A percentile compares a stretch with the other conserved stretches of the same genome.
Evolutionary conservation across 805 yeast species (phyloP).

Genomic region (Candida chilensis): DNA sequence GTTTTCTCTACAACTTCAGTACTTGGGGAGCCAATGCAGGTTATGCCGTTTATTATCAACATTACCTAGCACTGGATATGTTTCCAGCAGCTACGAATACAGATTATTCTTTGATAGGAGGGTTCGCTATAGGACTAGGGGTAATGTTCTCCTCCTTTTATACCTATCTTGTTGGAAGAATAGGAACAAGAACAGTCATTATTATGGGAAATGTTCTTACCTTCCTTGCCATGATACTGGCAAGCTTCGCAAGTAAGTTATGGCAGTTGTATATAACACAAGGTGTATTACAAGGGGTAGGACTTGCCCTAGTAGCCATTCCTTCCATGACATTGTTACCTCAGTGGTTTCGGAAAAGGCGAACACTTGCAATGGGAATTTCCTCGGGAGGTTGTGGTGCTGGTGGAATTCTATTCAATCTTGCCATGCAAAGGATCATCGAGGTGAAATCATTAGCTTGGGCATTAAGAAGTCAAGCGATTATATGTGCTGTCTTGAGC

Average conservation of each 20-base stretch:
- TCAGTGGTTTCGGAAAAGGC: conserved; percentile 58
- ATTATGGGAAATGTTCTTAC: conserved; percentile 39
- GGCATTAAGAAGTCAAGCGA: conserved; percentile 41
- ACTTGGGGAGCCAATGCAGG: conserved; percentile 70
- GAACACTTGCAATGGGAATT: conserved; percentile 45
- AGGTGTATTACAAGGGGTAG: conserved; percentile 54
- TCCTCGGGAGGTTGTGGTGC: conserved; percentile 42
- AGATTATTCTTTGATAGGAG: conserved; percentile 63
- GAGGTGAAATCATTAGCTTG: conserved; percentile 27
- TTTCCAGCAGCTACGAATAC: conserved; percentile 47
- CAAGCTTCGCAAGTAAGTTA: conserved; percentile 45
- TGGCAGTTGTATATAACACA: conserved; percentile 68
- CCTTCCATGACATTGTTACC: conserved; percentile 57
- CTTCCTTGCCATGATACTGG: conserved; percentile 47
- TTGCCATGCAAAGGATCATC: conserved; percentile 37
- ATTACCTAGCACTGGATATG: conserved; percentile 38
- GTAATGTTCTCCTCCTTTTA: conserved; percentile 39
- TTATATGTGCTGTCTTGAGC: conserved; percentile 19
- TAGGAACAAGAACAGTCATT: conserved; percentile 32
- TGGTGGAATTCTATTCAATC: conserved; percentile 41
- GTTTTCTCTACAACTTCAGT: conserved; percentile 39
- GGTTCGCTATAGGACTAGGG: conserved; percentile 52
- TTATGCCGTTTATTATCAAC: conserved; percentile 54
- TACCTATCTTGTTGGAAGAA: conserved; percentile 31
- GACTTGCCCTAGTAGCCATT: conserved; percentile 45